Evolutionary conservation across 2,329 filamentous ascomycete genomes (phyloP), one percentile per base, ranked within the genome.

Genomic region (Trichoderma brevicompactum): DNA sequence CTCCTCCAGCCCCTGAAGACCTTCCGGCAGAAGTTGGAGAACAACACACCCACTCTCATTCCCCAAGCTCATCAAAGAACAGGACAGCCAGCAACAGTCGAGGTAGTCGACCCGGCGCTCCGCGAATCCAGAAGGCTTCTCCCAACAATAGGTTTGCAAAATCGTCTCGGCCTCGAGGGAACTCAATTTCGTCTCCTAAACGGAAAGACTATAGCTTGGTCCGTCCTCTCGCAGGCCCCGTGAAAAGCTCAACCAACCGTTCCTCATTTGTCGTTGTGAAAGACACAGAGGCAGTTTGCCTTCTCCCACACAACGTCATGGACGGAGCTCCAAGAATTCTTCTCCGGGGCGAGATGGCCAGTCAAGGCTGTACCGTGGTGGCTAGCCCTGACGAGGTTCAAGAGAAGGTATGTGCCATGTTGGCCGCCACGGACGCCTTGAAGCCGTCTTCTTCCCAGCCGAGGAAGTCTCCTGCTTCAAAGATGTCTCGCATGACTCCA

Each of bases 401-500:
- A 32, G 64, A 73, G n/a, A 79, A 79, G 65, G 67, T 78, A 10
- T 61, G 64, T 5, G 74, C 73, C 12, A 80, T 79, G 77, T 68
- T 80, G 28, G 74, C 77, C 10, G 75, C 77, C 6, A 77, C 73
- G 2, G 66, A 77, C 40, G 70, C 72, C 12, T 68, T 79, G 6
- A 79, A 79, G 64, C 73, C 76, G 32, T 68, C 66, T 4, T 63
- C 68, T n/a, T 62, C 67, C 7, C 67, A 65, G 2, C 53, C 60
- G 5, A 43, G 55, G 32, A 59, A 64, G 23, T 69, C 60, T 3
- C 60, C 68, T 3, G 50, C 64, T 32, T 70, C 72, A 15, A 75
- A 73, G 52, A 65, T 74, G 34, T 70, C 72, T 12, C 72, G 74
- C 1, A 72, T 73, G 59, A 69, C 72, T 8, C 71, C 73, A 5